Conservation (phyloP, 2,329 filamentous ascomycete genomes). For the Monilinia fructigena region DNA sequence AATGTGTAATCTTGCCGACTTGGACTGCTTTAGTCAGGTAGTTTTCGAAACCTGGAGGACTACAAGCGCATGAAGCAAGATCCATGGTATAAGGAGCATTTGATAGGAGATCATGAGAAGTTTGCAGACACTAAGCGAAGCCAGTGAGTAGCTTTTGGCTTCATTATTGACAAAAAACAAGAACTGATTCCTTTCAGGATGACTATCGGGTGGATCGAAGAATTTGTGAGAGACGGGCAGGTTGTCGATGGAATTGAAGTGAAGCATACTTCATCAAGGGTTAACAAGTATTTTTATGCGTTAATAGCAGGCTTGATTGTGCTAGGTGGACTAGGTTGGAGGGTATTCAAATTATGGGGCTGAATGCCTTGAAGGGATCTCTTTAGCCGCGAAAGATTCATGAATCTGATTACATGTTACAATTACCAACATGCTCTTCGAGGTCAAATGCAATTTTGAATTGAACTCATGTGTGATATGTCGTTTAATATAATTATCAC, state of each 20-base stretch:
- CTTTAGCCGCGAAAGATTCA: neutral
- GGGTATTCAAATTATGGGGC: neutral
- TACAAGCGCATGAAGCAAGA: constrained; percentile 51
- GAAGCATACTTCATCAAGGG: neutral
- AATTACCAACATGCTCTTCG: neutral
- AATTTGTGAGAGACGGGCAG: neutral
- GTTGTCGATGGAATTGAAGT: neutral
- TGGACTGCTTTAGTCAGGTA: constrained; percentile 51
- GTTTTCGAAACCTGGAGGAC: constrained; percentile 47
- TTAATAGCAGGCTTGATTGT: neutral
- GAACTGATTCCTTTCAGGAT: neutral
- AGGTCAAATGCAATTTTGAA: no score
- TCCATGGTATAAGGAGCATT: constrained; percentile 48
- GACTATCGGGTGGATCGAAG: constrained; percentile 8
- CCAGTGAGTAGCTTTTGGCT: neutral
- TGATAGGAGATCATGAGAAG: constrained; percentile 48
- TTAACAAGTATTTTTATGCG: neutral
- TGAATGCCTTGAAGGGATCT: neutral
- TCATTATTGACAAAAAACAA: neutral
- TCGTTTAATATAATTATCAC: no score
- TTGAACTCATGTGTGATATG: no score
- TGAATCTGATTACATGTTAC: neutral
- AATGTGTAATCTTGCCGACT: constrained; percentile 50
- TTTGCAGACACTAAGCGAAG: constrained; percentile 49
- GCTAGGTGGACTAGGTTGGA: neutral